Evolutionary conservation across 345 rosid species (phyloP), one percentile per base, ranked within the genome.

Genomic region (Xanthoceras sorbifolium): DNA sequence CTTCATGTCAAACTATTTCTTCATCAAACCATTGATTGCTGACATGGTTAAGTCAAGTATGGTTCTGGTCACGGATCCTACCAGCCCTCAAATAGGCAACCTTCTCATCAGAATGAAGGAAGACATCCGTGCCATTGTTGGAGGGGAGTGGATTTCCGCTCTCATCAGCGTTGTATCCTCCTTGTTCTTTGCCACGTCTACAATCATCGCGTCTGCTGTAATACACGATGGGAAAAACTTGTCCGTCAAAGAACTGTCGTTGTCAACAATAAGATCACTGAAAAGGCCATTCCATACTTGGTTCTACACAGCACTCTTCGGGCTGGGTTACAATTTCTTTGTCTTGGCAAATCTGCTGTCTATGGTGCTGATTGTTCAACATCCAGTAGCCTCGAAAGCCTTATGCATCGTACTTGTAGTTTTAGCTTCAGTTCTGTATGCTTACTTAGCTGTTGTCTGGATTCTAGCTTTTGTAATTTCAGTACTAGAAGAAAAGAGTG

Each of bases 401-500:
- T 34, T 72, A 20, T 1, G 63, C 12, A 11, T 63, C 15, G 25
- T 62, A 9, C 23, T 79, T 25, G 61, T n/a, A 9, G 14, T 84
- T 36, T 1, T 80, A 0, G 84, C 84, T 3, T 17, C 15, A 0
- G 67, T 85, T 28, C 76, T 88, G 61, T 77, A 81, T 25, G 3
- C 63, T 4, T 88, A 84, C 71, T 25, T 89, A n/a, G 71, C 85
- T 36, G 82, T 89, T 1, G 82, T 71, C 22, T 92, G 90, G 97
- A 44, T 32, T 28, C 57, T 88, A 14, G 89, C 92, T 15, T 1
- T 87, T 38, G 87, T 92, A 29, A 76, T 89, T 60, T 92, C 97
- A 52, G 82, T 85, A 15, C 76, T 89, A 8, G 97, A 89, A 64
- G 82, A 87, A 14, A 86, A 71, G 31, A 72, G 71, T 29, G 94